Evolutionary conservation across 345 rosid genomes (phyloP).

Genomic region (Chamaenerion angustifolium): DNA sequence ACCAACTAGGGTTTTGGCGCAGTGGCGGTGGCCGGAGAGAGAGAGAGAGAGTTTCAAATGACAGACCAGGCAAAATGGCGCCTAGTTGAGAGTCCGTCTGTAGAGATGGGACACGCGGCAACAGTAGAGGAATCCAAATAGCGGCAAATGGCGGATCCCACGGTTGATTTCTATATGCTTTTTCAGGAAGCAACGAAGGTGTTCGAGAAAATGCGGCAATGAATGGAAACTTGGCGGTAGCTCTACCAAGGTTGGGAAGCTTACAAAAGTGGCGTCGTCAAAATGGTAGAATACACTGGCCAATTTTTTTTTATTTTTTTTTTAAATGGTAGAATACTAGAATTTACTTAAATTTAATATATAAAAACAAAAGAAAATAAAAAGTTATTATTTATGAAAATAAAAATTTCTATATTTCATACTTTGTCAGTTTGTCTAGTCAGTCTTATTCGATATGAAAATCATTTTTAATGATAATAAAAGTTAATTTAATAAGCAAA

Average conservation of each 20-base stretch:
- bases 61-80: conserved; percentile 35
- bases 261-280: no score
- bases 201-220: conserved; percentile 5
- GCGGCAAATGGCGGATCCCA: background rate
- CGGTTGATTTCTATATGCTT: background rate
- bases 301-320: no score
- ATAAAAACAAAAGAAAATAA: no score
- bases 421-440: no score
- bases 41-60: conserved; percentile 22
- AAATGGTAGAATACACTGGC: no score
- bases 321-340: no score
- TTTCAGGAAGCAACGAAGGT: background rate
- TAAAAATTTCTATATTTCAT: no score
- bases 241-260: background rate
- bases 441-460: no score
- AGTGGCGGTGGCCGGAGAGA: conserved; percentile 20
- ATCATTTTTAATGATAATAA: no score
- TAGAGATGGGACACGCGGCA: conserved; percentile 21
- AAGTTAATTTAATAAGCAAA: no score
- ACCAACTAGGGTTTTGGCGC: background rate
- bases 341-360: no score
- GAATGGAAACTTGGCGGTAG: background rate
- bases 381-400: no score
- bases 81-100: conserved; percentile 26
- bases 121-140: background rate